phyloP scores from a whole-genome alignment of 2,329 filamentous ascomycete species.

The Cladosporium sp. region DNA sequence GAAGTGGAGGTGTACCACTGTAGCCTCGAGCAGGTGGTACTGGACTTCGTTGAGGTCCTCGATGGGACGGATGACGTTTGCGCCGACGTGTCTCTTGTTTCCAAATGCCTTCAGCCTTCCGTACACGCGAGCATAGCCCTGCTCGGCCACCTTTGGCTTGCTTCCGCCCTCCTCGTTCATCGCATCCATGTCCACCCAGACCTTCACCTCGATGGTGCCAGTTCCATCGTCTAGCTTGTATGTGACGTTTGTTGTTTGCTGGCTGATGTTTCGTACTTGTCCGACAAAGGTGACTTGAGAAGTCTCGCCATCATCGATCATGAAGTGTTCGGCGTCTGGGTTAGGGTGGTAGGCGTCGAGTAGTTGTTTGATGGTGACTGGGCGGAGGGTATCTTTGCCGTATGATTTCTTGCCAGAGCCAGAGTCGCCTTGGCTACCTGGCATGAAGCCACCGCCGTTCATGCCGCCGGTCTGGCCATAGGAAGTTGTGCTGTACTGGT shows the following conservation, averaged over 20 bases:
- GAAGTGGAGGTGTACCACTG: slow-evolving; percentile 83
- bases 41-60: slow-evolving; percentile 88
- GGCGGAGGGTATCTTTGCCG: slow-evolving; percentile 82
- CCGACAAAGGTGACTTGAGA: slow-evolving; percentile 80
- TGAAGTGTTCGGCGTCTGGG: slow-evolving; percentile 70
- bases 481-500: slow-evolving; percentile 54
- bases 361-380: slow-evolving; percentile 94
- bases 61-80: slow-evolving; percentile 78
- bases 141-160: slow-evolving; percentile 61
- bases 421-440: slow-evolving; percentile 45
- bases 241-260: slow-evolving; percentile 87
- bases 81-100: slow-evolving; percentile 78
- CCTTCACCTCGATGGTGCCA: slow-evolving; percentile 85
- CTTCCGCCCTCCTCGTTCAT: slow-evolving; percentile 45
- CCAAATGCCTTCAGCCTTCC: slow-evolving; percentile 83
- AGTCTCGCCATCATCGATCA: slow-evolving; percentile 75
- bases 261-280: slow-evolving; percentile 82
- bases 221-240: slow-evolving; percentile 96
- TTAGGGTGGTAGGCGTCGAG: slow-evolving; percentile 77
- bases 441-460: slow-evolving; percentile 63
- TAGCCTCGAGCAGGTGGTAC: slow-evolving; percentile 88
- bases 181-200: slow-evolving; percentile 71
- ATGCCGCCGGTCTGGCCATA: slow-evolving; percentile 58
- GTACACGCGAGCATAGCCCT: slow-evolving; percentile 82
- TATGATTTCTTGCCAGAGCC: slow-evolving; percentile 55